Evolutionary conservation across 371 early-diverging fungal species (phyloP), one percentile per base, ranked within the genome.

Genomic region (Actinomortierella wolfii): DNA sequence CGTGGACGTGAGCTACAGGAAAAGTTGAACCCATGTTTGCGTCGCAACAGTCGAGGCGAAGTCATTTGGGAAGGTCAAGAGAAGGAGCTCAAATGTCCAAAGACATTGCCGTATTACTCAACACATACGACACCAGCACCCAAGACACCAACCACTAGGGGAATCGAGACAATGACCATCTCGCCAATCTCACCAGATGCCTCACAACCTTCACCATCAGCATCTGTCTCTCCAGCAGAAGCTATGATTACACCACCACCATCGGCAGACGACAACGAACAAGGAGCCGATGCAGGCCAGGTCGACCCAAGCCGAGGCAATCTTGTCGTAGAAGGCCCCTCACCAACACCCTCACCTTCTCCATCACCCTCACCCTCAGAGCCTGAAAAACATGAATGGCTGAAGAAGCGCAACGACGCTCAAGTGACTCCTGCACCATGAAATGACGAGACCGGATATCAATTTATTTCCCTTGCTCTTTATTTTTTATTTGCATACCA

Each of bases 1-100:
- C 54, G 78, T 21, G 87, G 78, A 21, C 60, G 68, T 3, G 54
- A 66, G 7, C 65, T 82, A 44, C 85, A 85, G 52, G 57, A 61
- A 25, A 54, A 75, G 18, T 78, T 86, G 15, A 85, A 85, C 8
- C 68, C 75, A 21, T 85, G 87, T 54, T 54, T 76, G 24, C 76
- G 80, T 17, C 41, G 59, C 39, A 71, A 71, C 49, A 66, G 63
- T 48, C 56, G 58, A 41, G 58, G 62, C 23, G 73, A 71, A 21
- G 66, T 71, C 29, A 29, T 71, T 26, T 71, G 73, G 73, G 73
- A 71, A 20, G 73, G 73, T 9, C 73, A 71, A 41, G 73, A 71
- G 59, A 71, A 62, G 52, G 56, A 71, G 40, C 67, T 71, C 52
- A 71, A 71, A 51, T 71, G 73, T 24, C 61, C 73, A 18, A 71